Base-by-base conservation (phyloP, 2,329 filamentous ascomycete species). In the Trichoderma gracile region DNA sequence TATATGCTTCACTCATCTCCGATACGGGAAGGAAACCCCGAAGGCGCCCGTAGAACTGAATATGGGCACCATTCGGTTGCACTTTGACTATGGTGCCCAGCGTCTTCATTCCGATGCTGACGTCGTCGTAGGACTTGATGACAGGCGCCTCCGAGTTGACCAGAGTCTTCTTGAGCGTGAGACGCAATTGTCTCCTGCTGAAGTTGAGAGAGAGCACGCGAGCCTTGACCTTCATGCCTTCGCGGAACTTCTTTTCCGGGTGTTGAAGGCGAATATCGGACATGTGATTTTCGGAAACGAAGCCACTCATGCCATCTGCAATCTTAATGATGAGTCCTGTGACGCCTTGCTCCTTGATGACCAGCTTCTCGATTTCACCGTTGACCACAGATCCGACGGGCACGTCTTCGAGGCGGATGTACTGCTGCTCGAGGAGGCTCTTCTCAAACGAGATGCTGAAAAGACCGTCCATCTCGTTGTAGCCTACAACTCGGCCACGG, bases 1-100 rank as follows among this genome's bases (percentile, higher is more conserved):
- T 97, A 73, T 90, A 97, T 12, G 93, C 93, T 75, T 99, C 95
- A 74, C 95, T 98, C 95, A 99, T 99, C 77, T 99, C 94, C 1
- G 91, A 91, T 0, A 96, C 89, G 2, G 95, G 95, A 62, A 99
- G 82, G 79, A 96, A 99, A 9, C 90, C 96, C 68, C 87, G 86
- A 21, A 99, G 82, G 9, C 82, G 79, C 19, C 92, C 92, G 72
- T 96, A 99, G 77, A 98, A 99, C 73, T 96, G 92, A 60, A 99
- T 90, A 19, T 94, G 86, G 12, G 95, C 95, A 65, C 95, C 95
- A 60, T 87, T 86, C 3, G 85, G 78, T 64, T 92, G 82, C 12
- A 99, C 81, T 68, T 90, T 96, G 69, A 96, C 84, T 68, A 99
- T 89, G 0, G 93, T 97, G 65, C 94, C 95, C 8, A 91, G 90